Evolutionary conservation across 345 rosid species (phyloP), one percentile per base, ranked within the genome.

Genomic region (Garcia nutans): DNA sequence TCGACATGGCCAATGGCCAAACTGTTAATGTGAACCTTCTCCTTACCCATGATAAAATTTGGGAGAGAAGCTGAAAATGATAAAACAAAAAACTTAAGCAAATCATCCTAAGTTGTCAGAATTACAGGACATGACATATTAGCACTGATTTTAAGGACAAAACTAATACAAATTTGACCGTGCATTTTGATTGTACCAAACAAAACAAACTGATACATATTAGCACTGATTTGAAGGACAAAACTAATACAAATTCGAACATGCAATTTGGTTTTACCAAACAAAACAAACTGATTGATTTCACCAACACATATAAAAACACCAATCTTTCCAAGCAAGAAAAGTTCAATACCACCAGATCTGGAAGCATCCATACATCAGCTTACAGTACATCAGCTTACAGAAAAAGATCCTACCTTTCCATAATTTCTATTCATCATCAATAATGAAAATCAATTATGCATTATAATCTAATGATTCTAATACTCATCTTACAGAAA

Each of bases 1-100:
- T 91, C 75, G 9, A 79, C 78, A 63, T 79, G 82, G 59, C 82
- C 82, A 22, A 79, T 79, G 71, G 70, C 78, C 75, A 74, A 75
- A 70, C 70, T 74, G 82, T 63, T 79, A 47, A 74, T 74, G 75
- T 74, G 82, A 28, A 26, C 12, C 77, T 79, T 79, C 71, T 79
- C 78, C 69, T 74, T 79, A 55, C 75, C 82, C 75, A 79, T 74
- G 47, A 4, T 79, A 50, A 79, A 79, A 44, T 37, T 54, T 31
- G 37, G 73, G 15, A 57, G 61, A 50, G 68, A 57, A 66, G 41
- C 68, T 73, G 73, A 64, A 63, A 71, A 19, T 23, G 28, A 55
- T 3, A 0, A 56, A 12, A 13, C 16, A 5, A 42, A 6, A 19
- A 16, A 2, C n/a, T 10, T 37, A 12, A 13, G 20, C 31, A 33